Evolutionary conservation across 345 rosid genomes (phyloP).

Genomic region (Syzygium grande): DNA sequence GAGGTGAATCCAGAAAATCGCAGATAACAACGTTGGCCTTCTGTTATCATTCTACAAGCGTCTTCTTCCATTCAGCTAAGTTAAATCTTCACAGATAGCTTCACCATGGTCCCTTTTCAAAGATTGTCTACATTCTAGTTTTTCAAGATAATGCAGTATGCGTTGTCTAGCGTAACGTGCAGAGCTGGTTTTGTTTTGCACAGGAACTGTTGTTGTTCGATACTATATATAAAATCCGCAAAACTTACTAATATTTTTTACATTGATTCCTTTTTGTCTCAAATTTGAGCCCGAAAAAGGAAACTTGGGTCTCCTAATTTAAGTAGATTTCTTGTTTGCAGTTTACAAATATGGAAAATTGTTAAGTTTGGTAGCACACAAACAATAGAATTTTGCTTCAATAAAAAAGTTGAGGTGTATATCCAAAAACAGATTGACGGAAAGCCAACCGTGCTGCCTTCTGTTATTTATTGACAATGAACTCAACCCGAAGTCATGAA

Average conservation of each 20-base stretch:
- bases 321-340: background rate
- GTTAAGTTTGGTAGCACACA: background rate
- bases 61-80: background rate
- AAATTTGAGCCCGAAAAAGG: background rate
- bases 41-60: background rate
- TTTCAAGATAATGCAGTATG: background rate
- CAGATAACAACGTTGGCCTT: background rate
- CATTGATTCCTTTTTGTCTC: background rate
- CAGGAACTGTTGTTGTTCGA: background rate
- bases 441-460: background rate
- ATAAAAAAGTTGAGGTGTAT: background rate
- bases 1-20: background rate
- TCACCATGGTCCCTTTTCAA: background rate
- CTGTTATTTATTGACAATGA: background rate
- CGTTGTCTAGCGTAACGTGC: background rate
- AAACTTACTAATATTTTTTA: background rate
- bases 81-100: background rate
- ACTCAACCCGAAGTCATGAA: background rate
- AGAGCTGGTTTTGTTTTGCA: background rate
- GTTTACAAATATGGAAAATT: background rate
- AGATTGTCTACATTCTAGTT: background rate
- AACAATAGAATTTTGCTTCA: background rate
- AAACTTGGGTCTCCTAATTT: background rate
- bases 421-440: background rate
- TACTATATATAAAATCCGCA: background rate